phyloP scores from a whole-genome alignment of 805 yeast genomes.

The Hanseniaspora pseudoguilliermondii region DNA sequence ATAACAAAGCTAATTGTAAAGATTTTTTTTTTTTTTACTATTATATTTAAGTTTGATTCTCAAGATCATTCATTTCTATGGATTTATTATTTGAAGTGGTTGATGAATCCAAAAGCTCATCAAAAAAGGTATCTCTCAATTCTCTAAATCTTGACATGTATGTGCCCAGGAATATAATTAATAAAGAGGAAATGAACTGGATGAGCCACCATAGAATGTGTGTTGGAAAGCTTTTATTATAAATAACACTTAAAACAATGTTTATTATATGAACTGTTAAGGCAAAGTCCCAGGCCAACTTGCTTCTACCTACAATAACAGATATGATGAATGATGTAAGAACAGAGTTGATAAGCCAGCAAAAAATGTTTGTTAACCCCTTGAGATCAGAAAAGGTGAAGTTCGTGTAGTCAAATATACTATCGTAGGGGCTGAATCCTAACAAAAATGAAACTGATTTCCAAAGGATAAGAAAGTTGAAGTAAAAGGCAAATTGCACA shows the following conservation, averaged over 20 bases:
- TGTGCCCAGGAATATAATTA: constrained; percentile 71
- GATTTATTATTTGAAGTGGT: neutral
- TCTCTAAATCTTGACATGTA: constrained; percentile 90
- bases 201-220: constrained; percentile 68
- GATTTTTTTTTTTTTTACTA: neutral
- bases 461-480: constrained; percentile 4
- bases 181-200: constrained; percentile 52
- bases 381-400: constrained; percentile 40
- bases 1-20: neutral
- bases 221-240: constrained; percentile 58
- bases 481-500: constrained; percentile 1
- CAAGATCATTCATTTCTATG: constrained; percentile 20
- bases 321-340: constrained; percentile 76
- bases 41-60: constrained; percentile 18
- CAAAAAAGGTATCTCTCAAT: constrained; percentile 77
- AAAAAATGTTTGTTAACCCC: constrained; percentile 58
- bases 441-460: neutral
- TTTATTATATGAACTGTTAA: constrained; percentile 80
- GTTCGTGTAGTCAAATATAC: constrained; percentile 57
- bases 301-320: constrained; percentile 79
- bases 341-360: constrained; percentile 78
- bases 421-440: neutral
- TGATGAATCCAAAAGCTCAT: constrained; percentile 52
- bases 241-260: constrained; percentile 33
- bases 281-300: constrained; percentile 93